Conservation (phyloP, 345 rosid species). For the Gossypium ekmanianum region DNA sequence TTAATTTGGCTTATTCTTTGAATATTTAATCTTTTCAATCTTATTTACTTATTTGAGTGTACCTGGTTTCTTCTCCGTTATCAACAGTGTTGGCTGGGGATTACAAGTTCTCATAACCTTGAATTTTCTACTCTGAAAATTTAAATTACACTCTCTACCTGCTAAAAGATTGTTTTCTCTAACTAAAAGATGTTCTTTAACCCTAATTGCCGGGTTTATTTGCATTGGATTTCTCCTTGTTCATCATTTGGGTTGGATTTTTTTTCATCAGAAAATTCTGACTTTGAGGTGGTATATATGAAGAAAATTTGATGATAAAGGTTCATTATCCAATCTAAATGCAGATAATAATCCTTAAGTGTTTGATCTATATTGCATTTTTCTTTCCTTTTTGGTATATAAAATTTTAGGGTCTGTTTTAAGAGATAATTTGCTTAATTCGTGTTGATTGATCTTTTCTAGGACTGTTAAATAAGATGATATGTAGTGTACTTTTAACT, state of each 20-base stretch:
- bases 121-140: not conserved
- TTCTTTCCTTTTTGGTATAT: not conserved
- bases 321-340: not conserved
- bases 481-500: not conserved
- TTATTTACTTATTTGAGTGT: not conserved
- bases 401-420: not conserved
- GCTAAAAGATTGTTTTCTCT: not conserved
- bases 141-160: not conserved
- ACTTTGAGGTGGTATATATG: too few relatives aligned
- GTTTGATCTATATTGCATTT: not conserved
- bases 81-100: not conserved
- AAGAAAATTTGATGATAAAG: not conserved
- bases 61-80: not conserved
- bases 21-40: not conserved
- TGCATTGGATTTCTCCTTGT: too few relatives aligned
- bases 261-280: too few relatives aligned
- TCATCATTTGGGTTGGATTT: too few relatives aligned
- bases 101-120: not conserved
- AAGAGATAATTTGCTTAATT: not conserved
- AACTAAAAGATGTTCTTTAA: too few relatives aligned
- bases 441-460: conserved; percentile 9
- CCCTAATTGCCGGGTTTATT: too few relatives aligned
- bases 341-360: not conserved
- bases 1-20: not conserved
- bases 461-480: conserved; percentile 8